phyloP scores from a whole-genome alignment of 2,329 filamentous ascomycete species.

The Curvularia eragrostidis region DNA sequence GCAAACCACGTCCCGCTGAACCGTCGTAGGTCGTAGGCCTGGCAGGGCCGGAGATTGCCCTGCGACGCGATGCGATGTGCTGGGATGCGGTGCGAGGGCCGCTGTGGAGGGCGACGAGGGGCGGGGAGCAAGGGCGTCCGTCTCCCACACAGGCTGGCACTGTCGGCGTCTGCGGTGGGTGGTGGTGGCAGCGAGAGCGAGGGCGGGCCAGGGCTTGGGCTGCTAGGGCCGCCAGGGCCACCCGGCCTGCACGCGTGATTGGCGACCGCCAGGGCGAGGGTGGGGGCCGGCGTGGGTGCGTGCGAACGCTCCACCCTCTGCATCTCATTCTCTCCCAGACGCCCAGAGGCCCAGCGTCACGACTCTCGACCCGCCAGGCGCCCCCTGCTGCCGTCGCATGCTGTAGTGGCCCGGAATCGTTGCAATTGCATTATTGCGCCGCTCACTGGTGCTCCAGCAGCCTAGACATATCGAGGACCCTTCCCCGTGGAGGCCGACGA shows the following conservation, averaged over 20 bases:
- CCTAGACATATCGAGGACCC: slow-evolving; percentile 13
- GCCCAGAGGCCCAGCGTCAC: slow-evolving; percentile 19
- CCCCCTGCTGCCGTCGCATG: slow-evolving; percentile 34
- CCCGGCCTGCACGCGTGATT: slow-evolving; percentile 21
- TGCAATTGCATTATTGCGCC: slow-evolving; percentile 32
- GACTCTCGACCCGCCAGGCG: slow-evolving; percentile 30
- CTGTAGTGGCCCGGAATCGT: slow-evolving; percentile 30
- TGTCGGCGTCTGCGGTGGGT: too few species aligned
- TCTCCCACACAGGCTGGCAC: too few species aligned
- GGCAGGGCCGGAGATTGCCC: neutral
- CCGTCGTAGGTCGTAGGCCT: slow-evolving; percentile 8
- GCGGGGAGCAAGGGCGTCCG: neutral
- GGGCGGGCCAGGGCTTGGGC: too few species aligned
- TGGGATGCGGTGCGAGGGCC: neutral
- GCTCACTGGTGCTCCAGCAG: slow-evolving; percentile 26
- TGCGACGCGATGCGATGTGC: too few species aligned
- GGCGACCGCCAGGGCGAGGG: slow-evolving; percentile 14
- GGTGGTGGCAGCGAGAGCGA: too few species aligned
- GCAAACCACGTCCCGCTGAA: neutral
- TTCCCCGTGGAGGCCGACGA: slow-evolving; percentile 26
- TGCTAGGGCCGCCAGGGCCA: too few species aligned
- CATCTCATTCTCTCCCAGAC: slow-evolving; percentile 21
- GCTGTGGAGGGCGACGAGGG: neutral
- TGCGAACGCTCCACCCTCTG: slow-evolving; percentile 21
- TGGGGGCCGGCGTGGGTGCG: slow-evolving; percentile 34